Conservation (phyloP, 768 basidiomycete species). For the Pulveroboletus ravenelii region DNA sequence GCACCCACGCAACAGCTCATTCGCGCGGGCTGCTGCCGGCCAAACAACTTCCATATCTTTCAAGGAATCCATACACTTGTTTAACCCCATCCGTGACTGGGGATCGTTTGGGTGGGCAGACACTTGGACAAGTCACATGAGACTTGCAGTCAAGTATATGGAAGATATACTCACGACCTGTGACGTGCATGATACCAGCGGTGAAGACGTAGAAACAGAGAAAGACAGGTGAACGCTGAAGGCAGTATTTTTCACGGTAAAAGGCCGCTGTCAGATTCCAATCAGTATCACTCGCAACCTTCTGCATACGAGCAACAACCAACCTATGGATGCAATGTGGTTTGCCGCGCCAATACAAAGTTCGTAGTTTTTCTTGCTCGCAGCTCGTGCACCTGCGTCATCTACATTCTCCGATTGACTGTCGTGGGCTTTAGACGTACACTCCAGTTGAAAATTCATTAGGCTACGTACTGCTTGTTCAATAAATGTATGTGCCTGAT, state of each 20-base stretch:
- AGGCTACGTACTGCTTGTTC: constrained; percentile 37
- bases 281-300: neutral
- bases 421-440: neutral
- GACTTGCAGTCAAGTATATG: neutral
- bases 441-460: neutral
- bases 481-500: constrained; percentile 25
- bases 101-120: constrained; percentile 63
- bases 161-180: constrained; percentile 47
- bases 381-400: constrained; percentile 50
- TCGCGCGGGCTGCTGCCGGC: constrained; percentile 72
- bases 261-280: constrained; percentile 38
- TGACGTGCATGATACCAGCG: constrained; percentile 75
- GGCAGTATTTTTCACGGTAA: constrained; percentile 59
- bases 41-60: constrained; percentile 63
- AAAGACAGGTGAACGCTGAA: constrained; percentile 62
- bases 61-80: constrained; percentile 63
- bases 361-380: constrained; percentile 63
- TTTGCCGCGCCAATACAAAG: constrained; percentile 75
- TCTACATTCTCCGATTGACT: constrained; percentile 39
- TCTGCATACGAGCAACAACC: constrained; percentile 5
- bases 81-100: constrained; percentile 60
- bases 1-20: constrained; percentile 65
- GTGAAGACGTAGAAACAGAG: constrained; percentile 78
- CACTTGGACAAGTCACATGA: constrained; percentile 37
- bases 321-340: constrained; percentile 68